Evolutionary conservation across 192 early-diverging fungal genomes (phyloP), one percentile per base, ranked within the genome.

Genomic region (Thoreauomyces humboldtii): DNA sequence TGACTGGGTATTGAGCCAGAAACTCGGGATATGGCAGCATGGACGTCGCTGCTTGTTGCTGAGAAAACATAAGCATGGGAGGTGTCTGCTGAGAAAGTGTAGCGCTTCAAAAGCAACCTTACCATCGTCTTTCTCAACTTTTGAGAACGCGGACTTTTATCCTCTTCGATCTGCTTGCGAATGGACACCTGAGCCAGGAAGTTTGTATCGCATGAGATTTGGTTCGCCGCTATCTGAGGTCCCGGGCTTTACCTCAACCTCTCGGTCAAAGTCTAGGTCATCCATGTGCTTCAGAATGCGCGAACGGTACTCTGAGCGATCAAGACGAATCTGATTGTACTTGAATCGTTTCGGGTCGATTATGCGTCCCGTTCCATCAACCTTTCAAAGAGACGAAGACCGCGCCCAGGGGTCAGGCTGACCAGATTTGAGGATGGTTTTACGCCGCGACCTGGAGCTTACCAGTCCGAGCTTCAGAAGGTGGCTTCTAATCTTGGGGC

Each of bases 291-390:
- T 71, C 42, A 72, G 7, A 21, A 84, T 57, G 2, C 46, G 22
- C 11, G 52, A 34, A 36, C 78, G 76, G 31, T 82, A 72, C 28
- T 77, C 66, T 22, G 50, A 31, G 63, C 71, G 73, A 44, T 80
- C 75, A 21, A 80, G 60, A 29, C 54, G 60, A 11, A 84, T 78
- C 63, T 82, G 80, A 15, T 72, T 73, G 63, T 82, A 75, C 62
- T 84, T 81, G 65, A 82, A 84, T 15, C 25, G 57, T 41, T 70
- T 70, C 17, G 37, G 44, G 51, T 81, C 76, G 15, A 82, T 69
- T n/a, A 84, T 80, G 7, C 37, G 41, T 11, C 82, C 82, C 14
- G 73, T 69, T 11, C 27, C 45, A 32, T 80, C 69, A 54, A 84
- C 73, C 82, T 84, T 11, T 2, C 7, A 7, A 35, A 61, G 4